Base-by-base conservation (phyloP, 1,284 basidiomycete genomes). In the Papiliotrema nemorosa region DNA sequence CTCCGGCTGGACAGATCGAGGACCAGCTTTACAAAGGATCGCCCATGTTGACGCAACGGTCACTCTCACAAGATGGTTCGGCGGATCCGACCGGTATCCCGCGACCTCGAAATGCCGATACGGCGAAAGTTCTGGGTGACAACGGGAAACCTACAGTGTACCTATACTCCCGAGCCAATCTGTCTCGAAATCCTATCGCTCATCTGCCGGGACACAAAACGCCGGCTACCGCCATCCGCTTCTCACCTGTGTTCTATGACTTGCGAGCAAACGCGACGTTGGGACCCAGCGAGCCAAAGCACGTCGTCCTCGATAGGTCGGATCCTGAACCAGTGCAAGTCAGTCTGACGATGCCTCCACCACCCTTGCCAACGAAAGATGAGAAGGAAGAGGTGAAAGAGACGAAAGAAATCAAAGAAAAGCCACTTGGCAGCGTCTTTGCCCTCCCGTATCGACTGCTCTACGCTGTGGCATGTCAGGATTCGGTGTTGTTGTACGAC, bases 191-290 rank as follows among this genome's bases (percentile, higher is more conserved):
- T 0, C 94, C 96, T 0, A 85, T 98, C 50, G 94, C 92, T 2
- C 90, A 93, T 66, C 79, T 98, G 3, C 93, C 96, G 0, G 96
- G 96, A 0, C 90, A 97, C 77, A 92, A 92, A 77, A 94, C 94
- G 55, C 86, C 92, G 0, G 91, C 88, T 60, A 85, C 97, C 2
- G 93, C 89, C 0, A 90, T 98, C 41, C 81, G 86, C 44, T 98
- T 98, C 76, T 94, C 88, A 31, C 94, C 94, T 0, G 82, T 97
- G 26, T 75, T 98, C 31, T 97, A 94, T 67, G 89, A 94, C 63
- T 78, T 97, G 26, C 80, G 93, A 20, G 64, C 70, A 5, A 53
- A 53, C 5, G 66, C 66, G 35, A 9, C 35, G n/a, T 7, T 14
- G 29, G 29, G 29, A 7, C 9, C 29, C 9, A 14, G 29, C 14